phyloP scores from a whole-genome alignment of 1,284 basidiomycete species.

The Cryptococcus sp. region DNA sequence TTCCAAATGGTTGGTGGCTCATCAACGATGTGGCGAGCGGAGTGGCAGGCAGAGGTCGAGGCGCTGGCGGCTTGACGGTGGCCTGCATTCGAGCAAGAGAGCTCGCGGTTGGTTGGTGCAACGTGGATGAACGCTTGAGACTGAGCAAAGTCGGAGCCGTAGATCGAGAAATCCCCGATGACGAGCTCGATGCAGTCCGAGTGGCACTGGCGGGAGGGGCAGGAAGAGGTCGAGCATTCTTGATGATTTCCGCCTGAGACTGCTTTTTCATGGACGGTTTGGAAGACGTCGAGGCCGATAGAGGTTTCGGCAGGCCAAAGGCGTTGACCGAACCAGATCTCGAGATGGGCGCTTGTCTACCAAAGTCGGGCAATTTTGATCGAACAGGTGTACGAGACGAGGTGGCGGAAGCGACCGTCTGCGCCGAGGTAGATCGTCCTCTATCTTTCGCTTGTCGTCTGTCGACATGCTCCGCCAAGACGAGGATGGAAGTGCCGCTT shows the following conservation, averaged over 20 bases:
- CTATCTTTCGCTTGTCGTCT: neutral
- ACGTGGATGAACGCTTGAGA: slow-evolving; percentile 22
- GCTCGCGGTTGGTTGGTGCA: slow-evolving; percentile 35
- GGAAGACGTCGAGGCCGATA: slow-evolving; percentile 10
- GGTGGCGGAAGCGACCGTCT: slow-evolving; percentile 11
- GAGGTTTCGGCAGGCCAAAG: slow-evolving; percentile 19
- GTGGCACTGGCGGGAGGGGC: slow-evolving; percentile 14
- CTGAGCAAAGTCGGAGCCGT: neutral
- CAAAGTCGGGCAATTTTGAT: slow-evolving; percentile 5
- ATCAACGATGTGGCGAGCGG: slow-evolving; percentile 3
- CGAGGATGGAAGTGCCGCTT: neutral
- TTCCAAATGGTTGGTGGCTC: slow-evolving; percentile 26
- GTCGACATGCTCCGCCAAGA: neutral
- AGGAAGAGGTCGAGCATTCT: slow-evolving; percentile 27
- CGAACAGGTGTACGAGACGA: slow-evolving; percentile 8
- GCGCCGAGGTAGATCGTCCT: slow-evolving; percentile 15
- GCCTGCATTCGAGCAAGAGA: slow-evolving; percentile 42
- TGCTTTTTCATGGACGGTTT: slow-evolving; percentile 15
- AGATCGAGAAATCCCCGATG: neutral
- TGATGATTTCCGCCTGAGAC: slow-evolving; percentile 27
- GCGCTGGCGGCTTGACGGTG: slow-evolving; percentile 29
- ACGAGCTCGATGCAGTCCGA: neutral
- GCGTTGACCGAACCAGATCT: slow-evolving; percentile 18
- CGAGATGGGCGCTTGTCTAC: neutral
- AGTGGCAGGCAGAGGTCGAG: slow-evolving; percentile 14